These are phyloP conservation scores for Meripilus lineatus DNA, from an alignment of 1,284 basidiomycete genomes.

Conservation along the genomic window DNA sequence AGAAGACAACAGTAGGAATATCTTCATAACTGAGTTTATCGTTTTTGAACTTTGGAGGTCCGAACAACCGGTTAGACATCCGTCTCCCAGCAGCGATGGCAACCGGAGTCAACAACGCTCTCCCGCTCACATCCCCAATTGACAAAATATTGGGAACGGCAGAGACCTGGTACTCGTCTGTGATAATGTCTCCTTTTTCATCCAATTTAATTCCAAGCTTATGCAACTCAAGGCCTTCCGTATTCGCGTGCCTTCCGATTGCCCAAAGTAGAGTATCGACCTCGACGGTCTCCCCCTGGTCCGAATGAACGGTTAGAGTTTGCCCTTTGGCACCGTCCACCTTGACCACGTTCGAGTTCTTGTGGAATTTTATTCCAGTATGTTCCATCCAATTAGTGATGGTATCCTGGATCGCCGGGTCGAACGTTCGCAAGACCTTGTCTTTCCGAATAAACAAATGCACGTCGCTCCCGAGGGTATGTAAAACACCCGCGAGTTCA, in stretches of 20 bases:
- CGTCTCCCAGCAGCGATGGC: slow-evolving; percentile 95
- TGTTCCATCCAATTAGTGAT: slow-evolving; percentile 95
- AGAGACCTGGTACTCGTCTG: slow-evolving; percentile 91
- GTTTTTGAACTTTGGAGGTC: slow-evolving; percentile 76
- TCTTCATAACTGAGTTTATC: slow-evolving; percentile 90
- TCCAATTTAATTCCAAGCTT: slow-evolving; percentile 75
- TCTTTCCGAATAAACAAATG: slow-evolving; percentile 90
- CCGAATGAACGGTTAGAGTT: slow-evolving; percentile 66
- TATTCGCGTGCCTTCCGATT: slow-evolving; percentile 85
- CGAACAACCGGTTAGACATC: slow-evolving; percentile 88
- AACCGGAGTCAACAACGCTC: slow-evolving; percentile 93
- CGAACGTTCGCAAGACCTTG: slow-evolving; percentile 89
- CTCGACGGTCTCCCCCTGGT: slow-evolving; percentile 73
- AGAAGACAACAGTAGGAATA: slow-evolving; percentile 94
- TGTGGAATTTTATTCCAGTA: slow-evolving; percentile 87
- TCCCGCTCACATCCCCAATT: slow-evolving; percentile 92
- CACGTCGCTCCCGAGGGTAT: slow-evolving; percentile 85
- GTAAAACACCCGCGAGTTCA: slow-evolving; percentile 88
- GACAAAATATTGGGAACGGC: slow-evolving; percentile 71
- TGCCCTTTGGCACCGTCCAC: slow-evolving; percentile 73
- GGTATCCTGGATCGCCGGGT: slow-evolving; percentile 82
- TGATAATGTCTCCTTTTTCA: slow-evolving; percentile 77
- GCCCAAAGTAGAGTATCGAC: slow-evolving; percentile 94
- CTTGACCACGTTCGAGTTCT: slow-evolving; percentile 68
- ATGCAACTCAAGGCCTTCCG: slow-evolving; percentile 75